Percentiles rank a stretch among this genome's conserved stretches.
Conservation (phyloP, 2,329 filamentous ascomycete genomes). For the Aspergillus amoenus region DNA sequence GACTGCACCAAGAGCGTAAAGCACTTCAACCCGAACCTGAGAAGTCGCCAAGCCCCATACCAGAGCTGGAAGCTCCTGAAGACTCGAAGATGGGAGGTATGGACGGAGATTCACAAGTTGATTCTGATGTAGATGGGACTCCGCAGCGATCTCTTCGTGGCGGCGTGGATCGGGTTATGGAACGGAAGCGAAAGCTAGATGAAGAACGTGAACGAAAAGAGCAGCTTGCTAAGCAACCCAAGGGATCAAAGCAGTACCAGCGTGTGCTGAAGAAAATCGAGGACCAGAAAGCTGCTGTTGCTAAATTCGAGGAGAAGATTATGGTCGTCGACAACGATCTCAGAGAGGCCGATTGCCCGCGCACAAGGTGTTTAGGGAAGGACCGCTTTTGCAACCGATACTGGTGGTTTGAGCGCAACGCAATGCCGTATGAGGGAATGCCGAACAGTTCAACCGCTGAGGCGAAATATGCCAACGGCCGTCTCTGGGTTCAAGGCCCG, state of each 20-base stretch:
- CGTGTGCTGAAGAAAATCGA: slow-evolving; percentile 86
- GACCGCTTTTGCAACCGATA: slow-evolving; percentile 98
- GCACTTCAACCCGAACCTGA: slow-evolving; percentile 48
- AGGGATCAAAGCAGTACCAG: slow-evolving; percentile 84
- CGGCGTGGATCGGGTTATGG: slow-evolving; percentile 66
- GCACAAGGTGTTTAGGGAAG: slow-evolving; percentile 84
- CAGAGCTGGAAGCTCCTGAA: slow-evolving; percentile 41
- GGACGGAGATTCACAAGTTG: slow-evolving; percentile 66
- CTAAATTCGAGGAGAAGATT: slow-evolving; percentile 81
- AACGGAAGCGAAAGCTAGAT: slow-evolving; percentile 75
- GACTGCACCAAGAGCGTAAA: slow-evolving; percentile 48
- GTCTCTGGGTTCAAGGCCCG: slow-evolving; percentile 94
- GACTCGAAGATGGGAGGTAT: slow-evolving; percentile 41
- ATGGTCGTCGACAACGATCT: slow-evolving; percentile 84
- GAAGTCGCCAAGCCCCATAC: slow-evolving; percentile 44
- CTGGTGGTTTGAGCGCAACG: slow-evolving; percentile 98
- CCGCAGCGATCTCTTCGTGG: slow-evolving; percentile 59
- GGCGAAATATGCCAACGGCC: slow-evolving; percentile 88
- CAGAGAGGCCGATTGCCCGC: slow-evolving; percentile 87
- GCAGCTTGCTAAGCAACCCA: slow-evolving; percentile 65
- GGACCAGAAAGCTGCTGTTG: slow-evolving; percentile 77
- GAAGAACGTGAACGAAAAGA: slow-evolving; percentile 68
- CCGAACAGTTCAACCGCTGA: slow-evolving; percentile 83
- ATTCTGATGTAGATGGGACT: slow-evolving; percentile 69
- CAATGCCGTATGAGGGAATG: slow-evolving; percentile 90